A percentile compares a stretch with the other conserved stretches of the same genome.
These are phyloP conservation scores for Irpex lacteus DNA, from an alignment of 1,284 basidiomycete genomes.

Conservation along the genomic window DNA sequence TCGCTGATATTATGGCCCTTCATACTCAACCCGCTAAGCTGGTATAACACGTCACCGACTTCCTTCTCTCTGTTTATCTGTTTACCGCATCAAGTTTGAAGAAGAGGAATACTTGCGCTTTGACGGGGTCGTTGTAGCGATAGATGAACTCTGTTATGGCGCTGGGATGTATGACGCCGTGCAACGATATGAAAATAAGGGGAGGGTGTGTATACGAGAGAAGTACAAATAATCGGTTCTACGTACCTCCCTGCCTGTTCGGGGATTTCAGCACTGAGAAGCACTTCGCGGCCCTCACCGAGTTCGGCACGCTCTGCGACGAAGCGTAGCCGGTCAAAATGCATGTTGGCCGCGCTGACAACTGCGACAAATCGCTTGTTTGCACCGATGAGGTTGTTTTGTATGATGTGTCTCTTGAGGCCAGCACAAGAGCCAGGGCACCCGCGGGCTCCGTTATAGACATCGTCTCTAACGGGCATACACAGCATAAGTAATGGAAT, in stretches of 20 bases:
- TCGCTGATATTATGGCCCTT: constrained; percentile 88
- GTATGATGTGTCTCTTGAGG: constrained; percentile 84
- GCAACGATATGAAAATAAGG: constrained; percentile 84
- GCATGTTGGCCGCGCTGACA: constrained; percentile 98
- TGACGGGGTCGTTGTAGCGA: constrained; percentile 69
- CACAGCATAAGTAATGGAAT: no score
- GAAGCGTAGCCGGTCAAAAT: constrained; percentile 94
- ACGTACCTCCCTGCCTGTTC: constrained; percentile 86
- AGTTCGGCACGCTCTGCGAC: constrained; percentile 97
- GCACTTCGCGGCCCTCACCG: constrained; percentile 92
- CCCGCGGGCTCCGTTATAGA: constrained; percentile 96
- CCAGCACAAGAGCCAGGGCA: constrained; percentile 92
- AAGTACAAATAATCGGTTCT: background rate
- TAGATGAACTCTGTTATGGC: constrained; percentile 98
- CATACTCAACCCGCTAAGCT: constrained; percentile 72
- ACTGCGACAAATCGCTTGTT: constrained; percentile 90
- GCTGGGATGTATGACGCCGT: constrained; percentile 86
- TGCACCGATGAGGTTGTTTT: constrained; percentile 79
- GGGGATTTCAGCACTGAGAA: constrained; percentile 91
- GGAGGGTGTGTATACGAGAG: constrained; percentile 11
- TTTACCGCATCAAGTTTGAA: constrained; percentile 83
- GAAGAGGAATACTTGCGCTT: constrained; percentile 87
- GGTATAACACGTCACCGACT: constrained; percentile 61
- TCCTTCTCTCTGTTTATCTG: constrained; percentile 63
- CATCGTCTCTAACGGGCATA: constrained; percentile 62